Conservation (phyloP, 495 filamentous ascomycete species). For the Penicillium goetzii region DNA sequence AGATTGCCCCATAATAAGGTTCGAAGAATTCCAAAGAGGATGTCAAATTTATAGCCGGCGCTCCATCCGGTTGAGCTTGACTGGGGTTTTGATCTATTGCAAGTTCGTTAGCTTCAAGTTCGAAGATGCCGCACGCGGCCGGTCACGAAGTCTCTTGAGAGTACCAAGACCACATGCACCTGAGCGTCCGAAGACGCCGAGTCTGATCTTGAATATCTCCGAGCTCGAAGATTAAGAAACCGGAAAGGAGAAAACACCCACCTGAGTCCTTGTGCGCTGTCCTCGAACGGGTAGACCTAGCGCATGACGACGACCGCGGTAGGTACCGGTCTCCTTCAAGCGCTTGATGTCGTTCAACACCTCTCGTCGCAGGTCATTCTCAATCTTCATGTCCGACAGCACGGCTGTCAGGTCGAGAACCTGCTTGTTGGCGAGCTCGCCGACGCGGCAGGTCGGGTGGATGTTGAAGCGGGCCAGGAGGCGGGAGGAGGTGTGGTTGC, state of each 20-base stretch:
- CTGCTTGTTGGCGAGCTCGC: constrained; percentile 69
- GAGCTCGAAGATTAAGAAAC: not conserved
- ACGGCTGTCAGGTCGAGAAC: constrained; percentile 79
- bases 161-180: not conserved
- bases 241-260: constrained; percentile 40
- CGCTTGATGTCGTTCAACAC: constrained; percentile 83
- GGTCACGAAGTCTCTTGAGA: not conserved
- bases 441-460: constrained; percentile 76
- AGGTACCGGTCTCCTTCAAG: constrained; percentile 87
- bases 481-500: constrained; percentile 66
- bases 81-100: constrained; percentile 70
- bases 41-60: constrained; percentile 54
- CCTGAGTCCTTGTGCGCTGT: constrained; percentile 83
- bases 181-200: not conserved
- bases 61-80: constrained; percentile 79
- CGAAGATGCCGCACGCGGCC: not conserved
- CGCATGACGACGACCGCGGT: constrained; percentile 88
- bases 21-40: constrained; percentile 16
- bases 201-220: not conserved
- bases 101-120: constrained; percentile 15
- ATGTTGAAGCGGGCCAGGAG: constrained; percentile 88
- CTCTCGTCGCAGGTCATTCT: constrained; percentile 80
- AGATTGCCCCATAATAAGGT: constrained; percentile 27
- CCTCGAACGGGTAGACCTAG: constrained; percentile 85
- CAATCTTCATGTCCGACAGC: constrained; percentile 89